phyloP scores from a whole-genome alignment of 768 basidiomycete species.

The Collybia sp. region DNA sequence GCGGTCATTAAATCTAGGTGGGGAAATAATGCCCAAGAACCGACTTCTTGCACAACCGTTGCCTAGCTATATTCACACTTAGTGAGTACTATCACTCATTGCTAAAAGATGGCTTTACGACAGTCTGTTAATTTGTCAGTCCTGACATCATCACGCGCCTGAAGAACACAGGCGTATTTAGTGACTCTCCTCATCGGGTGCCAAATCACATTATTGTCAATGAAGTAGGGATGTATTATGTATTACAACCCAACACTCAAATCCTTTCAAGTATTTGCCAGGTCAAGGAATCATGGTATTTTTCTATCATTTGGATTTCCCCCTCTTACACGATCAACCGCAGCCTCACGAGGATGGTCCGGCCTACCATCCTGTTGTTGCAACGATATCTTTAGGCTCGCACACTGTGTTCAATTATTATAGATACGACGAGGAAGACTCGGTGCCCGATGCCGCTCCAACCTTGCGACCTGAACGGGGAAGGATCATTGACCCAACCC shows the following conservation, averaged over 20 bases:
- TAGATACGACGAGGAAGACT: conserved; percentile 39
- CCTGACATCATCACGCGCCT: conserved; percentile 77
- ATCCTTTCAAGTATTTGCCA: conserved; percentile 58
- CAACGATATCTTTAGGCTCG: conserved; percentile 85
- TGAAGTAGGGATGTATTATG: conserved; percentile 44
- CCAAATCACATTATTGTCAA: conserved; percentile 93
- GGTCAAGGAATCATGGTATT: conserved; percentile 92
- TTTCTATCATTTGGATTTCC: conserved; percentile 6
- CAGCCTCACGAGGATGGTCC: conserved; percentile 95
- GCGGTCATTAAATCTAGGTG: conserved; percentile 39
- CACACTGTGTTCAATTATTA: conserved; percentile 85
- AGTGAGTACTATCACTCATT: conserved; percentile 37
- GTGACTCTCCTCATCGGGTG: conserved; percentile 52
- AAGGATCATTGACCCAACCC: conserved; percentile 55
- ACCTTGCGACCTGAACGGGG: conserved; percentile 28
- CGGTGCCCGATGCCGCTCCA: conserved; percentile 8
- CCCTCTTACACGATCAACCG: conserved; percentile 3
- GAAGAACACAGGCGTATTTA: conserved; percentile 56
- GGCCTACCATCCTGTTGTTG: conserved; percentile 81
- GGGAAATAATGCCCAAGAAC: conserved; percentile 68
- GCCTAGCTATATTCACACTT: conserved; percentile 64
- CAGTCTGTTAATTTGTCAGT: conserved; percentile 29
- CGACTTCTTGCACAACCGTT: conserved; percentile 64
- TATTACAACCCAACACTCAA: background rate
- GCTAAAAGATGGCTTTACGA: background rate